Evolutionary conservation across 2,329 filamentous ascomycete genomes (phyloP), one percentile per base, ranked within the genome.

Genomic region (Hypocrella siamensis): DNA sequence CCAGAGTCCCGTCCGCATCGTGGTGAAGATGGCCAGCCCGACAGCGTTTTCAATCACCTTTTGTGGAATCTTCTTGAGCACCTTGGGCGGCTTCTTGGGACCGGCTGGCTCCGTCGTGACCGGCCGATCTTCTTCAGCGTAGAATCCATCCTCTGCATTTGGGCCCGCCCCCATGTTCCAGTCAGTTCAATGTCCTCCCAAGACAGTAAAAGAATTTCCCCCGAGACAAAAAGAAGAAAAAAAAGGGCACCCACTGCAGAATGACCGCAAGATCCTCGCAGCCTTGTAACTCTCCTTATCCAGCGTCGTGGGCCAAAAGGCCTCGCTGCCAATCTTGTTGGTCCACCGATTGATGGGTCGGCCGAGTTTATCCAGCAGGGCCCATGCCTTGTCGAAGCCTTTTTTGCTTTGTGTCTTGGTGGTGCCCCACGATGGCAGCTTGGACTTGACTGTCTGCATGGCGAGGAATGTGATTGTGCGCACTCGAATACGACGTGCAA

Each of bases 221-320:
- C n/a, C 21, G 21, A 22, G 12, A 12, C 7, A 22, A 22, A 14
- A 11, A 24, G 14, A 6, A 9, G 18, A 6, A 12, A 15, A 10
- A 24, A 24, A 15, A 2, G n/a, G 19, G 19, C 16, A 28, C 32
- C 19, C 21, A 34, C 32, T 34, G 32, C 83, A 92, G 52, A 93
- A 93, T 40, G 76, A 83, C 45, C 74, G 70, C 28, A 93, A 52
- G 26, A 93, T 93, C 12, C 83, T 65, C 16, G 84, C 84, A 1
- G 83, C 83, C 58, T 93, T 93, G 52, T 93, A 82, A 44, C 78
- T 79, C 58, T 93, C 85, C 51, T 83, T 83, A 46, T 93, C 84
- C 42, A 93, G 62, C 1, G 77, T 78, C 31, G 78, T 83, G 2
- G 85, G 84, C 76, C 84, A 82, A 51, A 93, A 93, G 4, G 81